Conservation (phyloP, 1,284 basidiomycete genomes). For the Moesziomyces parantarcticus region DNA sequence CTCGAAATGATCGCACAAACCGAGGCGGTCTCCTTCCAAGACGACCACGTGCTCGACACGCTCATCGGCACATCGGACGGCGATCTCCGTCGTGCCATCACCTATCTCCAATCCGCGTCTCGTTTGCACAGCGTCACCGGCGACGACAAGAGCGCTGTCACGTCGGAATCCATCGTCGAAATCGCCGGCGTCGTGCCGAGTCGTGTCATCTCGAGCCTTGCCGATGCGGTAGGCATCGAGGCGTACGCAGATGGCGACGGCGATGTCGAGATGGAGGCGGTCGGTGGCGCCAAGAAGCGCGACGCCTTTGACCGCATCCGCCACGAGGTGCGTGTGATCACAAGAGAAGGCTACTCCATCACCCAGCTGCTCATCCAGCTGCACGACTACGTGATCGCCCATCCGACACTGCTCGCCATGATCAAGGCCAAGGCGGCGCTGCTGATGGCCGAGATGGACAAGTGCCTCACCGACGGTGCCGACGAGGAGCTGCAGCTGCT, state of each 20-base stretch:
- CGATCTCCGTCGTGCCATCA: conserved; percentile 97
- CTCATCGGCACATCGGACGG: conserved; percentile 86
- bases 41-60: conserved; percentile 71
- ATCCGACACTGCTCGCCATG: conserved; percentile 81
- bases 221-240: conserved; percentile 78
- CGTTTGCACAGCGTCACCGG: conserved; percentile 72
- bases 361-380: conserved; percentile 90
- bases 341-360: conserved; percentile 90
- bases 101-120: conserved; percentile 94
- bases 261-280: conserved; percentile 72
- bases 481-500: conserved; percentile 97
- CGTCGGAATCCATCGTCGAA: conserved; percentile 78
- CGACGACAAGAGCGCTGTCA: conserved; percentile 33
- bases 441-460: conserved; percentile 92
- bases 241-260: conserved; percentile 67
- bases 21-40: conserved; percentile 70
- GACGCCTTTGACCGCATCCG: conserved; percentile 78
- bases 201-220: conserved; percentile 77
- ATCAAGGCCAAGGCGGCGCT: conserved; percentile 86
- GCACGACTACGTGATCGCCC: conserved; percentile 87
- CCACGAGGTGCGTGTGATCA: conserved; percentile 78
- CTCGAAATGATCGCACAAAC: conserved; percentile 81
- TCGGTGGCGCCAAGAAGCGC: conserved; percentile 61
- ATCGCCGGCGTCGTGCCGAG: conserved; percentile 95
- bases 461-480: conserved; percentile 94